A percentile compares a stretch with the other conserved stretches of the same genome.
Conservation (phyloP, 306 rosid species). For the Gastrolobium bilobum region DNA sequence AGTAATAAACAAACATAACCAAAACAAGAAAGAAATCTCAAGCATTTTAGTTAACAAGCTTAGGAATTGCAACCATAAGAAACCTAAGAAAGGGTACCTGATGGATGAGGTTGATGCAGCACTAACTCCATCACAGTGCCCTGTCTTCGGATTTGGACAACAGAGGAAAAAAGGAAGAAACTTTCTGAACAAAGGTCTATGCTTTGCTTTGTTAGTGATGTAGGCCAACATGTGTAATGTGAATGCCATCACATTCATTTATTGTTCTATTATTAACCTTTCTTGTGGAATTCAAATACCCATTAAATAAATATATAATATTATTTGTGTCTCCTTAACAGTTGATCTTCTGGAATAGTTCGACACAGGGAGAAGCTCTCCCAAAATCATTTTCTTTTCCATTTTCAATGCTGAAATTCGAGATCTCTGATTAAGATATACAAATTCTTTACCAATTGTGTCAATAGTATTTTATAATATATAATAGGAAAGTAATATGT, state of each 20-base stretch:
- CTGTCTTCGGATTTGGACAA: slow-evolving; percentile 28
- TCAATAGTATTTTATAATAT: not conserved
- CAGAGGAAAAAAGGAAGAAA: slow-evolving; percentile 38
- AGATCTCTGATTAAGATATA: too few species aligned
- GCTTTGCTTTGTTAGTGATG: slow-evolving; percentile 6
- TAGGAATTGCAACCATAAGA: not conserved
- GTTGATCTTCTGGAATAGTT: too few species aligned
- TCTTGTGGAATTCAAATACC: slow-evolving; percentile 37
- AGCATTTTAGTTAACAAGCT: not conserved
- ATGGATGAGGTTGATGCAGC: slow-evolving; percentile 21
- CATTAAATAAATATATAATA: not conserved
- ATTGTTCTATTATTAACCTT: slow-evolving; percentile 18
- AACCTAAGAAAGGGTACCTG: slow-evolving; percentile 53
- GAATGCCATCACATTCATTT: not conserved
- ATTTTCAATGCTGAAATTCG: too few species aligned
- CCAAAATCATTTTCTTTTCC: too few species aligned
- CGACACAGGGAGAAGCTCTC: too few species aligned
- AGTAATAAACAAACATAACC: slow-evolving; percentile 41
- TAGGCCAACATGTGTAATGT: slow-evolving; percentile 8
- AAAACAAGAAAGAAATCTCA: slow-evolving; percentile 2
- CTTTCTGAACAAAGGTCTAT: slow-evolving; percentile 25
- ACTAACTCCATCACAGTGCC: slow-evolving; percentile 44
- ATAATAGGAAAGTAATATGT: too few species aligned
- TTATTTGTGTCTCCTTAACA: too few species aligned
- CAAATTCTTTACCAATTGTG: too few species aligned